Base-by-base conservation (phyloP, 2,329 filamentous ascomycete species). In the Penicillium sp. region DNA sequence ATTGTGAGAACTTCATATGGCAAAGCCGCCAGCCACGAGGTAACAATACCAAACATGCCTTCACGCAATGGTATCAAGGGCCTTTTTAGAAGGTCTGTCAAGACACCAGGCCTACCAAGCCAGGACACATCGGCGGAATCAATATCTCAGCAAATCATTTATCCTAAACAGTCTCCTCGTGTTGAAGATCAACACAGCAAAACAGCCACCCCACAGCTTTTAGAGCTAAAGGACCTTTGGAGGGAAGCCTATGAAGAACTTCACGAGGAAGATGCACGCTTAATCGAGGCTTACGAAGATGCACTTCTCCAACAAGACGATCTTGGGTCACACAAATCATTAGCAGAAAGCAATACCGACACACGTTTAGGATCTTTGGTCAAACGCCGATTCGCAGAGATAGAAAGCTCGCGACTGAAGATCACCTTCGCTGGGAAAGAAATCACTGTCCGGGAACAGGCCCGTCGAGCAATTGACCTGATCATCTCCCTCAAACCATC, bases 401-500 rank as follows among this genome's bases (percentile, higher is more conserved):
- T 50, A 10, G 16, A 50, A 4, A n/a, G 26, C 29, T 21, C 31
- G 14, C 21, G 31, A 42, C 11, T 39, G 35, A 50, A 29, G 11
- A 26, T 42, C 21, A 26, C 21, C 13, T 25, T 42, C 23, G 21
- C n/a, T 4, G 48, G 33, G 26, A 50, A 33, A 29, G 48, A 50
- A 10, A 50, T 50, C 19, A 21, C 26, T 7, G 21, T 50, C 19
- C 31, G 31, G 4, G 48, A 50, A 5, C 31, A 50, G 33, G 33
- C 43, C 44, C 23, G 25, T 21, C 26, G 39, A 4, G 26, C 51
- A 19, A 25, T 60, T 16, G 25, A 59, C 43, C 16, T 35, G 7
- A 56, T 60, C 43, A 21, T 59, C 8, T 47, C 26, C 8, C 39
- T 56, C 5, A 55, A 62, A 50, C 54, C 57, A 42, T 9, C 58